Evolutionary conservation across 495 filamentous ascomycete species (phyloP).

Genomic region (Talaromyces nanjingensis): DNA sequence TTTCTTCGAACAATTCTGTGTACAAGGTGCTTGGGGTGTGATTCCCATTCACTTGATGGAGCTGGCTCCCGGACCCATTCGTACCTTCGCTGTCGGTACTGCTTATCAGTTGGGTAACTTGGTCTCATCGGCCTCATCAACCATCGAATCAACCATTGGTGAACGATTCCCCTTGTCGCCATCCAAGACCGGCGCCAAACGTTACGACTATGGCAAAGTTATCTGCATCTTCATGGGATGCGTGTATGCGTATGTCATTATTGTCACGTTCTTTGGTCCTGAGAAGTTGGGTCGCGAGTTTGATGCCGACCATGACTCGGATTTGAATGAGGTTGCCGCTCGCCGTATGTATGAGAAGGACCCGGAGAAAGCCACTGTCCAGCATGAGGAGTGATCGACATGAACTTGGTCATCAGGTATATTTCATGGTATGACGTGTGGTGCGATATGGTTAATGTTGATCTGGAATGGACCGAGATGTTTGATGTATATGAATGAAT

Average conservation of each 20-base stretch:
- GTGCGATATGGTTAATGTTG: background rate
- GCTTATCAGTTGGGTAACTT: slow-evolving; percentile 83
- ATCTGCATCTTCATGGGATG: slow-evolving; percentile 93
- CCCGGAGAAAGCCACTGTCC: slow-evolving; percentile 6
- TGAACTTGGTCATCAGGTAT: background rate
- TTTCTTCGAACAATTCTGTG: slow-evolving; percentile 90
- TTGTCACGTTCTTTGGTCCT: slow-evolving; percentile 69
- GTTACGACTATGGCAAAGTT: slow-evolving; percentile 83
- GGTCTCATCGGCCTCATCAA: slow-evolving; percentile 69
- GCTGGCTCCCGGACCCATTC: slow-evolving; percentile 69
- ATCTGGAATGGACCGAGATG: background rate
- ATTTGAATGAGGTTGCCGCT: slow-evolving; percentile 51
- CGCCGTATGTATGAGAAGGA: slow-evolving; percentile 14
- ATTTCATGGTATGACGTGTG: background rate
- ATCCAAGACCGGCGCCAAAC: slow-evolving; percentile 22
- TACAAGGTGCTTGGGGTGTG: slow-evolving; percentile 81
- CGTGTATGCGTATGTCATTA: slow-evolving; percentile 76
- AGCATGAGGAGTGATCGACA: slow-evolving; percentile 1
- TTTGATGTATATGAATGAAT: background rate
- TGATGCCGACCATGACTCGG: slow-evolving; percentile 58
- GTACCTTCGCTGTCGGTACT: slow-evolving; percentile 79
- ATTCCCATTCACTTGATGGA: slow-evolving; percentile 88
- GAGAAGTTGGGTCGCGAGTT: slow-evolving; percentile 63
- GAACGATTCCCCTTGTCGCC: slow-evolving; percentile 69
- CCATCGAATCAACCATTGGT: slow-evolving; percentile 79